These are phyloP conservation scores for Talaromyces amestolkiae DNA, from an alignment of 2,329 filamentous ascomycete species.

Conservation along the genomic window DNA sequence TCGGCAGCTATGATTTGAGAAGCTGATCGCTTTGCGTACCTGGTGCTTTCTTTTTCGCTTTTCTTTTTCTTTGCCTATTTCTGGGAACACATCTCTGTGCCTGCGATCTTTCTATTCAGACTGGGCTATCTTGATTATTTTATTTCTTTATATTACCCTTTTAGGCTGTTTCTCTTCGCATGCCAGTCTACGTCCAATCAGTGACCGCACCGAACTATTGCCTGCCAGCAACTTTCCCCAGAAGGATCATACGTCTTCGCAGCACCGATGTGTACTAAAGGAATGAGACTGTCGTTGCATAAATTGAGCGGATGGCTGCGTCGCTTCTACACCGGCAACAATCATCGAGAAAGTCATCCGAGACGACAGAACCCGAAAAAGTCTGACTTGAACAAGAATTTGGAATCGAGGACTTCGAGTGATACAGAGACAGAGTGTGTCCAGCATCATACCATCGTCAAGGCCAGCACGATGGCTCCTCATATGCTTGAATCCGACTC, in stretches of 20 bases:
- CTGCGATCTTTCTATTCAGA: slow-evolving; percentile 3
- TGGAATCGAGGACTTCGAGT: slow-evolving; percentile 13
- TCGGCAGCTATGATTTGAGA: slow-evolving; percentile 2
- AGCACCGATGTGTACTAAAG: slow-evolving; percentile 9
- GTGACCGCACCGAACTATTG: neutral
- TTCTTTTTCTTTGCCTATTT: neutral
- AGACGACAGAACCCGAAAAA: neutral
- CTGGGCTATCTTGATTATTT: neutral
- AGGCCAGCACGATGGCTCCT: slow-evolving; percentile 1
- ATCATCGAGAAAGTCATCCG: neutral
- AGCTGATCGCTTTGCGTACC: neutral
- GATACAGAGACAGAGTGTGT: slow-evolving; percentile 5
- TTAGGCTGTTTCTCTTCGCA: slow-evolving; percentile 5
- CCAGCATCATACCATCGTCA: slow-evolving; percentile 3
- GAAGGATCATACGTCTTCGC: neutral
- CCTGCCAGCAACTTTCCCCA: neutral
- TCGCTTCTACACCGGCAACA: slow-evolving; percentile 4
- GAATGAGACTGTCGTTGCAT: slow-evolving; percentile 10
- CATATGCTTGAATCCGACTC: neutral
- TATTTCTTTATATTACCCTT: neutral
- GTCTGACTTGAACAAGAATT: neutral
- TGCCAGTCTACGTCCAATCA: slow-evolving; percentile 5
- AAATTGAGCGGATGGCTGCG: slow-evolving; percentile 16
- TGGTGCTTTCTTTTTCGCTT: neutral
- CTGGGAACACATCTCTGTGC: neutral